Conservation (phyloP, 2,329 filamentous ascomycete species). For the Aspergillus pseudonomiae region DNA sequence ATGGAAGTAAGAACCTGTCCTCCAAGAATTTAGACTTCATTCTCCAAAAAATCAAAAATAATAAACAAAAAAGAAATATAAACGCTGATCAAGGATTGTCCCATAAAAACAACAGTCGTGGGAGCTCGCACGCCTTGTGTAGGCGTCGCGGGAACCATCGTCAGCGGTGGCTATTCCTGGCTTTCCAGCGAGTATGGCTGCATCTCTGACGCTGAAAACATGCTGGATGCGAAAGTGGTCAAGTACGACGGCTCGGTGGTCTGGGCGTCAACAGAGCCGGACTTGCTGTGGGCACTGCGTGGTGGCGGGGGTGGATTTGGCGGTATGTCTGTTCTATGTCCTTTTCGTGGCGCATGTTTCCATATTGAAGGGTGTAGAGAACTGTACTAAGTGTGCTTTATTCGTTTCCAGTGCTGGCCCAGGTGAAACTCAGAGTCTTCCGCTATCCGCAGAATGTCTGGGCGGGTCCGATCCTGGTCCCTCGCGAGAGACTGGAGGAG, state of each 20-base stretch:
- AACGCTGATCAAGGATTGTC: background rate
- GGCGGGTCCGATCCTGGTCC: constrained; percentile 17
- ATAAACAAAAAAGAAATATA: background rate
- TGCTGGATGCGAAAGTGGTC: constrained; percentile 31
- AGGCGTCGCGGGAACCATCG: background rate
- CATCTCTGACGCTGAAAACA: background rate
- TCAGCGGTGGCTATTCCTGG: background rate
- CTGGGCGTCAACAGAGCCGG: constrained; percentile 44
- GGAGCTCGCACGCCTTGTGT: background rate
- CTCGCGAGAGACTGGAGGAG: constrained; percentile 10
- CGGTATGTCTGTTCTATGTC: constrained; percentile 6
- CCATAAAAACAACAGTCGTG: background rate
- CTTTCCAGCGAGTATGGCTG: background rate
- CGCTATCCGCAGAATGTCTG: constrained; percentile 19
- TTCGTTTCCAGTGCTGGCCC: background rate
- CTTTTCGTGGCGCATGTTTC: too few species aligned
- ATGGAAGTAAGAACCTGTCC: background rate
- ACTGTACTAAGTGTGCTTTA: background rate
- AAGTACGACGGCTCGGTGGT: constrained; percentile 39
- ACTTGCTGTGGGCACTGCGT: constrained; percentile 47
- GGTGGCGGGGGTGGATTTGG: constrained; percentile 41
- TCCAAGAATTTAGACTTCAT: background rate
- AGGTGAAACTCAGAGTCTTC: constrained; percentile 10
- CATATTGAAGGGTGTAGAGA: too few species aligned
- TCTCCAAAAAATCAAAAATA: too few species aligned